Evolutionary conservation across 495 filamentous ascomycete genomes (phyloP).

Genomic region (Aspergillus heteromorphus): DNA sequence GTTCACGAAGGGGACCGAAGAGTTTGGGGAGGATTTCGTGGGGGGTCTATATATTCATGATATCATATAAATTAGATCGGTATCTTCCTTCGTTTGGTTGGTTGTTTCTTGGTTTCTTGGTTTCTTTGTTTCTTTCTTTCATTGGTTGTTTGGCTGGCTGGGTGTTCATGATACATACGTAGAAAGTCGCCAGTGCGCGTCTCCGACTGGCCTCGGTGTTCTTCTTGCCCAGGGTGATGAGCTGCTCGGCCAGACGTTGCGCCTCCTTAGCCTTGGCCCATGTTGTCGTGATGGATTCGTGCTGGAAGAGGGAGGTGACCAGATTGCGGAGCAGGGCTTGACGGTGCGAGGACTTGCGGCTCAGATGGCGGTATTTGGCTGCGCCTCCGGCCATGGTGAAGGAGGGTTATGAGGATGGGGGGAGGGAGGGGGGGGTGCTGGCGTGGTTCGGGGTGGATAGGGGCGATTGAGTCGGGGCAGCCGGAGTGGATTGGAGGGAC

Average conservation of each 20-base stretch:
- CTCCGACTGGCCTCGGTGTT: slow-evolving; percentile 71
- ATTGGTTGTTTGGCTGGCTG: not conserved
- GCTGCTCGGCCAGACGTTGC: slow-evolving; percentile 84
- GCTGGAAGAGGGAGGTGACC: slow-evolving; percentile 87
- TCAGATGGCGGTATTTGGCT: slow-evolving; percentile 80
- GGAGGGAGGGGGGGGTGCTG: too few species aligned
- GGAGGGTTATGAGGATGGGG: not conserved
- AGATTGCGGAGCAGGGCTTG: slow-evolving; percentile 93
- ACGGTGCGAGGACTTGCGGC: slow-evolving; percentile 77
- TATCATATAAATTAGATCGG: too few species aligned
- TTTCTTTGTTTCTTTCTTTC: not conserved
- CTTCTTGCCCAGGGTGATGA: slow-evolving; percentile 88
- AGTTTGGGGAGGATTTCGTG: slow-evolving; percentile 73
- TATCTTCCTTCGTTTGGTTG: not conserved
- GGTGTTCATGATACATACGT: slow-evolving; percentile 61
- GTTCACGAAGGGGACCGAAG: slow-evolving; percentile 73
- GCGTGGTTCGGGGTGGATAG: not conserved
- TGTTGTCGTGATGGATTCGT: slow-evolving; percentile 91
- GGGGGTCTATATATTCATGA: slow-evolving; percentile 48
- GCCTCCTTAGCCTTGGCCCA: slow-evolving; percentile 97
- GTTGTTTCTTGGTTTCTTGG: not conserved
- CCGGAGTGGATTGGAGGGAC: not conserved
- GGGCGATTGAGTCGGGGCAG: not conserved
- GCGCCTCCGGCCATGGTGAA: slow-evolving; percentile 74
- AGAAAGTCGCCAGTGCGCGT: slow-evolving; percentile 70